These are phyloP conservation scores for Geotrichum klebahnii DNA, from an alignment of 1,139 yeast species.

Conservation along the genomic window DNA sequence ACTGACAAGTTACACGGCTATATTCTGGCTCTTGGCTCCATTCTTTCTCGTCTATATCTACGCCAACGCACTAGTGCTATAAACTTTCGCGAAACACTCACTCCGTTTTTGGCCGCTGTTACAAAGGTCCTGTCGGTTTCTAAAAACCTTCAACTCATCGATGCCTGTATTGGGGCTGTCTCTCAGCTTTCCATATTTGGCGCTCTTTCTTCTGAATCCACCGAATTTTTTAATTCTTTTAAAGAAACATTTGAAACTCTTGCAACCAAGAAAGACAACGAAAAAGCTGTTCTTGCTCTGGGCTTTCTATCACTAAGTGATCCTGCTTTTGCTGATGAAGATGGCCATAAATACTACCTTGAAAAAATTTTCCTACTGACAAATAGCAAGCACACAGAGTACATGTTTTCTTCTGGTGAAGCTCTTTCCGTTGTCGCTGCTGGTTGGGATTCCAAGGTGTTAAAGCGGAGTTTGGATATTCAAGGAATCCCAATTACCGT, in stretches of 20 bases:
- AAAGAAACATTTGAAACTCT: constrained; percentile 38
- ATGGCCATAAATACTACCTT: constrained; percentile 41
- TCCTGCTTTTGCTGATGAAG: constrained; percentile 22
- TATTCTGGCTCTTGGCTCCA: constrained; percentile 45
- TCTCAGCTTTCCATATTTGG: constrained; percentile 62
- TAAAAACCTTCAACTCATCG: constrained; percentile 25
- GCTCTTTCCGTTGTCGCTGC: constrained; percentile 66
- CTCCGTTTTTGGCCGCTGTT: constrained; percentile 2
- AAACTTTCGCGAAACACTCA: not conserved
- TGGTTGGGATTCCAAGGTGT: constrained; percentile 69
- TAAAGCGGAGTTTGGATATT: constrained; percentile 53
- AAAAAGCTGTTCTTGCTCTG: constrained; percentile 54
- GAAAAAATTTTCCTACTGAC: constrained; percentile 55
- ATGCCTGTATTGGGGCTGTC: constrained; percentile 46
- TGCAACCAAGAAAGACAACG: constrained; percentile 54
- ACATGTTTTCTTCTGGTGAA: constrained; percentile 77
- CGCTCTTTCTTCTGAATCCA: constrained; percentile 43
- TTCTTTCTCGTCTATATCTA: constrained; percentile 51
- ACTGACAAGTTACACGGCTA: constrained; percentile 30
- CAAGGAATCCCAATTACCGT: constrained; percentile 25
- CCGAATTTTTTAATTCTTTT: constrained; percentile 26
- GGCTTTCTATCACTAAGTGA: constrained; percentile 53
- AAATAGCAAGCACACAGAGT: constrained; percentile 68
- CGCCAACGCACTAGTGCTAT: constrained; percentile 38
- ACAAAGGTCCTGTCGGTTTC: constrained; percentile 10